These are phyloP conservation scores for Anacardium occidentale DNA, from an alignment of 345 rosid species.

Conservation along the genomic window DNA sequence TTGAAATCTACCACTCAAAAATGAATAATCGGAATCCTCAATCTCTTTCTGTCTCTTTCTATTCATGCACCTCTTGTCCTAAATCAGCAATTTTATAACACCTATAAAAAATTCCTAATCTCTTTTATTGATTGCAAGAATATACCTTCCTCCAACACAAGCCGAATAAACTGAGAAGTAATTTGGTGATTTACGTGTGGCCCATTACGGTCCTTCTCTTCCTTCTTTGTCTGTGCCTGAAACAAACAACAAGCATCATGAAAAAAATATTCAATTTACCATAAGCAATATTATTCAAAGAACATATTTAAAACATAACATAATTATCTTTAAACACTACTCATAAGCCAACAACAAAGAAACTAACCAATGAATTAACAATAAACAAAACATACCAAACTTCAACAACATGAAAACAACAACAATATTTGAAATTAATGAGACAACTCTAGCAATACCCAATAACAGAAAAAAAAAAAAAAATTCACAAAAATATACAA, in stretches of 20 bases:
- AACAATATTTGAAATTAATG: not conserved
- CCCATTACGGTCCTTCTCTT: slow-evolving; percentile 29
- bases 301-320: not conserved
- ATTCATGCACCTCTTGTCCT: not conserved
- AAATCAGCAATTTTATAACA: not conserved
- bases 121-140: not conserved
- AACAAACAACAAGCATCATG: slow-evolving; percentile 16
- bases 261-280: not conserved
- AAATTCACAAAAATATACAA: not conserved
- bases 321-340: not conserved
- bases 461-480: not conserved
- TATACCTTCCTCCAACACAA: slow-evolving; percentile 55
- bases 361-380: not conserved
- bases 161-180: slow-evolving; percentile 39
- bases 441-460: not conserved
- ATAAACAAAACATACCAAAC: not conserved
- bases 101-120: not conserved
- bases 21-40: not conserved
- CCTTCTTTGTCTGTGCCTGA: slow-evolving; percentile 41
- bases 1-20: not conserved
- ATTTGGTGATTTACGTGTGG: slow-evolving; percentile 48
- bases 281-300: too few species aligned
- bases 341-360: not conserved
- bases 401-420: slow-evolving; percentile 2
- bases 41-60: not conserved